Base-by-base conservation (phyloP, 805 yeast genomes). In the Ascoidea rubescens region DNA sequence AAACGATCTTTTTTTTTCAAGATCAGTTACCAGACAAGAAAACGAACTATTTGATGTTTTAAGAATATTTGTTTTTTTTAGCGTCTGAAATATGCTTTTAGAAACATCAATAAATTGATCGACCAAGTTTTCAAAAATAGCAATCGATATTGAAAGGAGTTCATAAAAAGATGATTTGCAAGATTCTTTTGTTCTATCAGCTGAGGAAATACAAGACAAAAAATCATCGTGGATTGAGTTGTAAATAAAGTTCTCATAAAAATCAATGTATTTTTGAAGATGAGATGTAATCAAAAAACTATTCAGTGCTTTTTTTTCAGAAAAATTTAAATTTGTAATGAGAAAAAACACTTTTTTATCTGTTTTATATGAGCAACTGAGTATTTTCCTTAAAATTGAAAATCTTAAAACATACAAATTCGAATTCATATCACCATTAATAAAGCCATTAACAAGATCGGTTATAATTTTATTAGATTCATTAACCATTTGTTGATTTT, bases 91-190 rank as follows among this genome's bases (percentile, higher is more conserved):
- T 21, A 21, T 21, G 28, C 28, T 47, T 46, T 32, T n/a, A 7
- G 28, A n/a, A 5, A 69, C 53, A 1, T 65, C 55, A 5, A 77
- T 64, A 56, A 69, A 74, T 2, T 61, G 52, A 57, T 79, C 79
- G 3, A 71, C 65, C 10, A 77, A 58, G 0, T 73, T 51, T 54
- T 79, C 84, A 50, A 63, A 64, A 1, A 75, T 60, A 1, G 75
- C 64, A 4, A 72, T 62, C 1, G 71, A 60, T 17, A 69, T 59
- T 1, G 58, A 55, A 14, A 67, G 49, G 31, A 42, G 46, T 21
- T 21, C 28, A 21, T 21, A 21, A 21, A 21, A 21, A 21, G 28
- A 21, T 21, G 28, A 21, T 21, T 21, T 21, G 28, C 28, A 21
- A 21, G 28, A 21, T 21, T 3, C n/a, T 10, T 46, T 37, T 5